These are phyloP conservation scores for Ustilago trichophora DNA, from an alignment of 1,284 basidiomycete species.

Conservation along the genomic window DNA sequence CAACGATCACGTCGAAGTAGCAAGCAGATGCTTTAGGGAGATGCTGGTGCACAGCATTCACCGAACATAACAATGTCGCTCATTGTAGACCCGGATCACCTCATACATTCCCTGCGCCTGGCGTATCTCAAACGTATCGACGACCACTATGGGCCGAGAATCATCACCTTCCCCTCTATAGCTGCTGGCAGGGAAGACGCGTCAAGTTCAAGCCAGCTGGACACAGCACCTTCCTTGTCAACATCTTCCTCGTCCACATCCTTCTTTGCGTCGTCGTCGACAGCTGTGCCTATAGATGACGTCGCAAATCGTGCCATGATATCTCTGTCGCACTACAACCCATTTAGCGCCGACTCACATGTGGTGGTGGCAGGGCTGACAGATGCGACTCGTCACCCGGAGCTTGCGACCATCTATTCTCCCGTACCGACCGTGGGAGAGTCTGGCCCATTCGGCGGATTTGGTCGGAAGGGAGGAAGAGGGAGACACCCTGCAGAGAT, in stretches of 20 bases:
- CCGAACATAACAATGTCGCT: conserved; percentile 32
- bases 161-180: conserved; percentile 51
- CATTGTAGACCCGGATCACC: conserved; percentile 48
- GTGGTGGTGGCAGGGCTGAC: conserved; percentile 46
- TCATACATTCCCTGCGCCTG: conserved; percentile 55
- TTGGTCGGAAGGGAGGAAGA: conserved; percentile 2
- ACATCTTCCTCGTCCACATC: conserved; percentile 25
- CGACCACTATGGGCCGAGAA: conserved; percentile 51
- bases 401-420: conserved; percentile 48
- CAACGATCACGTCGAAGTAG: no score
- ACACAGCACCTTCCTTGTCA: background rate
- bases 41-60: background rate
- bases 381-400: conserved; percentile 41
- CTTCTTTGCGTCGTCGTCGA: conserved; percentile 19
- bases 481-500: background rate
- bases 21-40: no score
- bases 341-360: conserved; percentile 38
- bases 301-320: background rate
- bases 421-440: conserved; percentile 34
- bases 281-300: conserved; percentile 5
- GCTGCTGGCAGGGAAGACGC: conserved; percentile 3
- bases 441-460: conserved; percentile 13
- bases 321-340: conserved; percentile 7
- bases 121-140: conserved; percentile 58
- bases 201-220: background rate